Base-by-base conservation (phyloP, 306 rosid species). In the Corylus avellana region DNA sequence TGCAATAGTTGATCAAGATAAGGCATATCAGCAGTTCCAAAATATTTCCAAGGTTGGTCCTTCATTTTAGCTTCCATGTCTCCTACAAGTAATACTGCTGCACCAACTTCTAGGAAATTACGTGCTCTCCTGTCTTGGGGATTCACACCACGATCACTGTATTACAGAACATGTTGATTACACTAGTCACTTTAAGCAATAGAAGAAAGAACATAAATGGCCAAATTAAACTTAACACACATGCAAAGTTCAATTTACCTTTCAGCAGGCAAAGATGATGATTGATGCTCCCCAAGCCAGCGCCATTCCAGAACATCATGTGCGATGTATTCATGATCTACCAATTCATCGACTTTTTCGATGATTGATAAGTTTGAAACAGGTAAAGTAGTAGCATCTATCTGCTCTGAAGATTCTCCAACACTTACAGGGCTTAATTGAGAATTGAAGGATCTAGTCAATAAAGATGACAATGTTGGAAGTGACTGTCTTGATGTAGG, bases 1-100 rank as follows among this genome's bases (percentile, higher is more conserved):
- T 89, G 97, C 89, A 90, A 76, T 53, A 96, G 91, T 85, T 96
- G 98, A 84, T 96, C 99, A 81, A 93, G 88, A 83, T 89, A 96
- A 77, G 99, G 99, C 97, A 96, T 90, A 81, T 93, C 97, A 74
- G 94, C 89, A 74, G 98, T 96, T 87, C 99, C 99, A 78, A 96
- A 93, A 86, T 77, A 79, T 83, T 91, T 93, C 99, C 96, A 93
- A 11, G 96, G 92, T 73, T 92, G 93, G 79, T 90, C 98, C 61
- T 88, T 96, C 92, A 89, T 89, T 90, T 89, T 96, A 75, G 97
- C 88, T 83, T 96, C 92, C 79, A 89, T 78, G 57, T 93, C 96
- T 84, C 96, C 97, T 5, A 96, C 93, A 59, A 96, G 95, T 47
- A 96, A 84, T 72, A 98, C 90, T 75, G 98, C 98, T 25, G 99